A percentile compares a stretch with the other conserved stretches of the same genome.
Evolutionary conservation across 75 land plant genomes (phyloP).

Genomic region (Azolla pinnata): DNA sequence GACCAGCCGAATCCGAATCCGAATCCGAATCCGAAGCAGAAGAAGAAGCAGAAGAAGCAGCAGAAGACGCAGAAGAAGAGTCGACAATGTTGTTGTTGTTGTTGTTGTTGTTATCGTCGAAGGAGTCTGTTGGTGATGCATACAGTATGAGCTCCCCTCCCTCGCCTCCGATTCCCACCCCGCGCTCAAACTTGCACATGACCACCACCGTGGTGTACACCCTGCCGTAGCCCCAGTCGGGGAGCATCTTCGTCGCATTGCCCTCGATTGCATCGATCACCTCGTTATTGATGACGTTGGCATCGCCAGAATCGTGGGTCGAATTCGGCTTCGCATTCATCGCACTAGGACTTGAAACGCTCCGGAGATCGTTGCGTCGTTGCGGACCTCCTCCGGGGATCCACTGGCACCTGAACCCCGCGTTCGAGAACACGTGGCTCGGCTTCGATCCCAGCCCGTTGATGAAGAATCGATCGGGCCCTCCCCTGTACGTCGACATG

Average conservation of each 20-base stretch:
- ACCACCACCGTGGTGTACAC: constrained; percentile 78
- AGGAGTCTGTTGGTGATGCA: constrained; percentile 32
- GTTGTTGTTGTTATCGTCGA: no score
- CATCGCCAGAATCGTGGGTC: no score
- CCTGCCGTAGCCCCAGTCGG: constrained; percentile 88
- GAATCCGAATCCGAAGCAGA: neutral
- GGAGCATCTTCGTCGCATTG: constrained; percentile 47
- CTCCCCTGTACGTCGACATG: constrained; percentile 74
- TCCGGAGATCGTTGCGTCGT: neutral
- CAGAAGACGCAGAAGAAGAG: no score
- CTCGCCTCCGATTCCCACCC: constrained; percentile 38
- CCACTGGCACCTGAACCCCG: constrained; percentile 63
- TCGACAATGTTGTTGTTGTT: no score
- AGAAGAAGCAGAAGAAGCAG: no score
- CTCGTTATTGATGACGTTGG: no score
- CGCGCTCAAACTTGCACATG: constrained; percentile 56
- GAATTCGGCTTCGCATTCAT: no score
- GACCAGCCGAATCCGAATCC: no score
- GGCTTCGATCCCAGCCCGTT: constrained; percentile 82
- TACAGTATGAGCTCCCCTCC: constrained; percentile 52
- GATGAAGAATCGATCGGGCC: constrained; percentile 50
- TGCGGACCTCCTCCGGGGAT: constrained; percentile 15
- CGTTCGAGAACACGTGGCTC: constrained; percentile 48
- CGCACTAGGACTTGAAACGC: no score
- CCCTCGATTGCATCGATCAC: no score